phyloP scores from a whole-genome alignment of 2,329 filamentous ascomycete species.

The Curvularia lunata region DNA sequence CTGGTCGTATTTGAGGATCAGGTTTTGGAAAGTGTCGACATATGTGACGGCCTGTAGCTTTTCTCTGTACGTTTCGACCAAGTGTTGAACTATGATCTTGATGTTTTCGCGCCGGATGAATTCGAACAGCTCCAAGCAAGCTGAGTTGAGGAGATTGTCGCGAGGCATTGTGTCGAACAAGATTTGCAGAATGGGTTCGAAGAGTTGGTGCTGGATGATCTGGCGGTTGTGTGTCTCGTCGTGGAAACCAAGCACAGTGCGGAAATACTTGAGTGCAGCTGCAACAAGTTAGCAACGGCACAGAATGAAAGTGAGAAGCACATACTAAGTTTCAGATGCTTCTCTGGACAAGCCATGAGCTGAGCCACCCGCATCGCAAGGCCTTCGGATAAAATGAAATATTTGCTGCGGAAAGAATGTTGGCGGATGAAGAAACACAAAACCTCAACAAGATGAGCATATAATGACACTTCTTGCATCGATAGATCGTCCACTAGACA shows the following conservation, averaged over 20 bases:
- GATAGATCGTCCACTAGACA: constrained; percentile 70
- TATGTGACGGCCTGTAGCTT: constrained; percentile 78
- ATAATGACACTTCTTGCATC: constrained; percentile 86
- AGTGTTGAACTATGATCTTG: constrained; percentile 80
- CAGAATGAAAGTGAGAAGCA: constrained; percentile 11
- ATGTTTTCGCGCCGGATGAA: constrained; percentile 69
- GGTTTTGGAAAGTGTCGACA: constrained; percentile 80
- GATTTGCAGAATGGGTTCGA: constrained; percentile 84
- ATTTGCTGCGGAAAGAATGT: constrained; percentile 84
- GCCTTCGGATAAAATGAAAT: constrained; percentile 81
- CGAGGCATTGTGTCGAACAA: constrained; percentile 84
- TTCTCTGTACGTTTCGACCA: constrained; percentile 84
- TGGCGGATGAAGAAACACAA: constrained; percentile 92
- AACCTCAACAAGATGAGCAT: constrained; percentile 89
- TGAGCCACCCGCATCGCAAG: constrained; percentile 81
- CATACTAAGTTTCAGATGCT: constrained; percentile 88
- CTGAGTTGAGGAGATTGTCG: constrained; percentile 92
- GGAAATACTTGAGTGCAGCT: constrained; percentile 94
- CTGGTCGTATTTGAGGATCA: constrained; percentile 80
- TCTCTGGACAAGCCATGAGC: constrained; percentile 81
- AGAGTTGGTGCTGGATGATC: constrained; percentile 78
- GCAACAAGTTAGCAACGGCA: constrained; percentile 17
- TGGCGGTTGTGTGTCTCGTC: constrained; percentile 92
- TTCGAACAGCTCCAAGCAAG: constrained; percentile 92
- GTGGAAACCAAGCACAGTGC: constrained; percentile 80